A percentile compares a stretch with the other conserved stretches of the same genome.
phyloP scores from a whole-genome alignment of 768 basidiomycete genomes.

The Cubamyces sp. region DNA sequence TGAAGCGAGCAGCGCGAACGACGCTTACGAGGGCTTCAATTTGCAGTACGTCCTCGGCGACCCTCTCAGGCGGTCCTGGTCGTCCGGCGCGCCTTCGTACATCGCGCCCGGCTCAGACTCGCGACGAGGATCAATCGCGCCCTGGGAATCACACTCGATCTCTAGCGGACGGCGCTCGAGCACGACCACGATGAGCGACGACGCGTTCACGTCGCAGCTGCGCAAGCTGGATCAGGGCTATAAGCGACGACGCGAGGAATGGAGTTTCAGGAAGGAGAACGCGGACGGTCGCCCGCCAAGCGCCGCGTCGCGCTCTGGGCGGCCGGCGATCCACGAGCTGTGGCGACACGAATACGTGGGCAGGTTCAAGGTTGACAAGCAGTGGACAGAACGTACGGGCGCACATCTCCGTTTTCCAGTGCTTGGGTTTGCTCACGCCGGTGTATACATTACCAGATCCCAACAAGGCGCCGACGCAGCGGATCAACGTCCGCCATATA shows the following conservation, averaged over 20 bases:
- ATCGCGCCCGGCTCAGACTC: constrained; percentile 24
- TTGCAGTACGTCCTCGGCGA: constrained; percentile 46
- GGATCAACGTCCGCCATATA: constrained; percentile 63
- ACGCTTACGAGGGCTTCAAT: constrained; percentile 48
- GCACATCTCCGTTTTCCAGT: constrained; percentile 7
- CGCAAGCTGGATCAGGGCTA: constrained; percentile 48
- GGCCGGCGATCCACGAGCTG: constrained; percentile 57
- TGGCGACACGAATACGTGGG: constrained; percentile 71
- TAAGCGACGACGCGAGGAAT: constrained; percentile 45
- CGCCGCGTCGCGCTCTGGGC: constrained; percentile 21
- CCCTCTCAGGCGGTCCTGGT: constrained; percentile 34
- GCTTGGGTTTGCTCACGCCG: constrained; percentile 1
- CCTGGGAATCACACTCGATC: constrained; percentile 24
- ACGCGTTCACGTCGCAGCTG: constrained; percentile 44
- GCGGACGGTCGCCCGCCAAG: constrained; percentile 38
- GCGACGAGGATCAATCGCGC: constrained; percentile 24
- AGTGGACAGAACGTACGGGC: constrained; percentile 35
- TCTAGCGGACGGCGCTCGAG: constrained; percentile 38
- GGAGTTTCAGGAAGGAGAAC: constrained; percentile 64
- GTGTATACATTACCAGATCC: constrained; percentile 39
- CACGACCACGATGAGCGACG: constrained; percentile 41
- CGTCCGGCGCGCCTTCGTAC: constrained; percentile 30
- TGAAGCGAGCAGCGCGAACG: background rate
- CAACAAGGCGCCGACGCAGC: constrained; percentile 66
- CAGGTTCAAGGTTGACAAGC: constrained; percentile 61